These are phyloP conservation scores for Pseudophaeomoniella oleicola DNA, from an alignment of 2,329 filamentous ascomycete genomes.

Conservation along the genomic window DNA sequence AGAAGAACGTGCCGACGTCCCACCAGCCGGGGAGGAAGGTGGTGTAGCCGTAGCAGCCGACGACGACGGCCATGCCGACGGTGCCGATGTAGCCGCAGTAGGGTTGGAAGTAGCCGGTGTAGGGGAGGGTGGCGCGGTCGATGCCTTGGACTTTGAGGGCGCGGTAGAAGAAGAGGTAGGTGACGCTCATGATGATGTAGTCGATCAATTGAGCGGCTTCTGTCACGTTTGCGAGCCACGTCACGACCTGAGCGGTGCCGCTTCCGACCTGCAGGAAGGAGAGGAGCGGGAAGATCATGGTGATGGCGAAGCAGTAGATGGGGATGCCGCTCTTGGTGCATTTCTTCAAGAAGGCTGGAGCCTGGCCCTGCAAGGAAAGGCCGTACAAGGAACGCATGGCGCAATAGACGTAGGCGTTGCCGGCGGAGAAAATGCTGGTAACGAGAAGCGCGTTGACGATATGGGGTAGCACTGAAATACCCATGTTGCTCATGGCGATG, in stretches of 20 bases:
- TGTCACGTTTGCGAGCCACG: constrained; percentile 41
- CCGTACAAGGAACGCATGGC: constrained; percentile 38
- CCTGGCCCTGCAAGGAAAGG: constrained; percentile 37
- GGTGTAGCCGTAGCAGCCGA: constrained; percentile 42
- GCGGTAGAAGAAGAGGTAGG: constrained; percentile 45
- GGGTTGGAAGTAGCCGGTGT: constrained; percentile 44
- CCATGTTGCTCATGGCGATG: constrained; percentile 44
- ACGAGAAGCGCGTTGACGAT: constrained; percentile 42
- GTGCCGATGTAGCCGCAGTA: constrained; percentile 30
- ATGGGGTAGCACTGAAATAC: constrained; percentile 38
- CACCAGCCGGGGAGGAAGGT: constrained; percentile 27
- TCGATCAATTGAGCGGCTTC: constrained; percentile 41
- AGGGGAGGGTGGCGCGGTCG: constrained; percentile 40
- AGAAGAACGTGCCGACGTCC: constrained; percentile 28
- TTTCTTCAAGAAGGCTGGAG: constrained; percentile 40
- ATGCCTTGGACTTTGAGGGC: constrained; percentile 37
- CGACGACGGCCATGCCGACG: constrained; percentile 8
- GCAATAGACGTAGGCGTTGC: constrained; percentile 41
- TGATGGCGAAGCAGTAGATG: constrained; percentile 40
- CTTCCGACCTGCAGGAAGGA: constrained; percentile 38
- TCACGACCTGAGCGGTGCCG: constrained; percentile 35
- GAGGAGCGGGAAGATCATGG: constrained; percentile 39
- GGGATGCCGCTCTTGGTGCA: constrained; percentile 48
- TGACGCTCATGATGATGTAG: constrained; percentile 45
- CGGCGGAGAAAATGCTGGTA: constrained; percentile 41